Percentiles rank a stretch among this genome's conserved stretches.
These are phyloP conservation scores for Yamadazyma blattariae DNA, from an alignment of 1,139 yeast genomes.

Conservation along the genomic window DNA sequence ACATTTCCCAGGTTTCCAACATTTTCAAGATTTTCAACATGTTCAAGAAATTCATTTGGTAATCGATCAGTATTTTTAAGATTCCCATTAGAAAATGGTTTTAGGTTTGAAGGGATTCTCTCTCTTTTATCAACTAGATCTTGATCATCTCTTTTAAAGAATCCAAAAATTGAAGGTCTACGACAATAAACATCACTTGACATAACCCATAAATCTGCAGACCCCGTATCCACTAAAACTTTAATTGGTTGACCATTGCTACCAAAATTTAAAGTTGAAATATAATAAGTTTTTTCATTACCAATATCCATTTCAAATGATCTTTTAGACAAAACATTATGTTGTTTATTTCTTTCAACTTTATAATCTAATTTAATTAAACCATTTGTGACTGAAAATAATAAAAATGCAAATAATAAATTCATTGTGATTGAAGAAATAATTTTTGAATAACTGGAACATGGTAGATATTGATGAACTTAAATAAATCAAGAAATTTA, in stretches of 20 bases:
- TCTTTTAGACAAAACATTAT: too few relatives aligned
- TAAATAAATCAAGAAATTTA: too few relatives aligned
- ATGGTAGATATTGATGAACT: too few relatives aligned
- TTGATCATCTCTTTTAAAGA: neutral
- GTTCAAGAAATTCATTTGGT: neutral
- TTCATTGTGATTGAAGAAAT: too few relatives aligned
- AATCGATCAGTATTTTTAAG: neutral
- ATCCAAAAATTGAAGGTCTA: too few relatives aligned
- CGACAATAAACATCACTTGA: conserved; percentile 29
- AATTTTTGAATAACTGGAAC: too few relatives aligned
- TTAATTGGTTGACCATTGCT: conserved; percentile 25
- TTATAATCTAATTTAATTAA: too few relatives aligned
- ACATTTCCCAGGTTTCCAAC: neutral
- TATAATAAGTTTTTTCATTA: conserved; percentile 48
- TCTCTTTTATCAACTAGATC: neutral
- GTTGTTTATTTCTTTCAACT: too few relatives aligned
- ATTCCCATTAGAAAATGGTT: too few relatives aligned
- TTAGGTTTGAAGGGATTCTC: neutral
- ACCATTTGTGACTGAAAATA: too few relatives aligned
- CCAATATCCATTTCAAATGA: conserved; percentile 30
- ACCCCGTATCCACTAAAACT: conserved; percentile 45
- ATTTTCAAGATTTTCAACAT: neutral
- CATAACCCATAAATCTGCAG: conserved; percentile 48
- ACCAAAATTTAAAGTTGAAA: conserved; percentile 39
- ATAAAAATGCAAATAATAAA: too few relatives aligned